Conservation (phyloP, 306 rosid species). For the Malus asiatica region DNA sequence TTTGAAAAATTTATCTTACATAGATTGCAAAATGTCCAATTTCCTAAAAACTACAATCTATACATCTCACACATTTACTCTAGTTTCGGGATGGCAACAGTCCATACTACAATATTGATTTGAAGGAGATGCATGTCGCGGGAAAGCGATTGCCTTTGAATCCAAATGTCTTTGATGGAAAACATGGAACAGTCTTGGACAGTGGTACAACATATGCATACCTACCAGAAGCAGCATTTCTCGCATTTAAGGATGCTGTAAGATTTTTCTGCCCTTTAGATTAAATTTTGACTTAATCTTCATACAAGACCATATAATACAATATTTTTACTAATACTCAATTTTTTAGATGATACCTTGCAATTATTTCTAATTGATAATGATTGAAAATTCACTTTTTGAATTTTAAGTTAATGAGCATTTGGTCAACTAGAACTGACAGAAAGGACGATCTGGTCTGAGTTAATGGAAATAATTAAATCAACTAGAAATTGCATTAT, state of each 20-base stretch:
- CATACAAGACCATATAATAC: neutral
- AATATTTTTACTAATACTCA: neutral
- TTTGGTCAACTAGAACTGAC: neutral
- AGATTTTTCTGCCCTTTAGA: conserved; percentile 30
- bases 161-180: conserved; percentile 69
- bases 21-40: conserved; percentile 37
- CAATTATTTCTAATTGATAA: conserved; percentile 8
- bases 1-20: conserved; percentile 13
- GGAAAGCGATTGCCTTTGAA: conserved; percentile 63
- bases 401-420: neutral
- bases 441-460: neutral
- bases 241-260: conserved; percentile 78
- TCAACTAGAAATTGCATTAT: neutral
- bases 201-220: conserved; percentile 97
- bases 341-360: neutral
- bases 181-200: conserved; percentile 82
- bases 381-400: neutral
- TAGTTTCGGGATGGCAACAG: conserved; percentile 99
- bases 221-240: conserved; percentile 69
- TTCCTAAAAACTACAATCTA: conserved; percentile 53
- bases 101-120: conserved; percentile 88
- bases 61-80: conserved; percentile 93
- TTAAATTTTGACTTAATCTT: conserved; percentile 12
- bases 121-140: conserved; percentile 89
- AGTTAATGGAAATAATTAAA: neutral